A percentile compares a stretch with the other conserved stretches of the same genome.
Evolutionary conservation across 305 asterid genomes (phyloP).

Genomic region (Fraxinus baroniana): DNA sequence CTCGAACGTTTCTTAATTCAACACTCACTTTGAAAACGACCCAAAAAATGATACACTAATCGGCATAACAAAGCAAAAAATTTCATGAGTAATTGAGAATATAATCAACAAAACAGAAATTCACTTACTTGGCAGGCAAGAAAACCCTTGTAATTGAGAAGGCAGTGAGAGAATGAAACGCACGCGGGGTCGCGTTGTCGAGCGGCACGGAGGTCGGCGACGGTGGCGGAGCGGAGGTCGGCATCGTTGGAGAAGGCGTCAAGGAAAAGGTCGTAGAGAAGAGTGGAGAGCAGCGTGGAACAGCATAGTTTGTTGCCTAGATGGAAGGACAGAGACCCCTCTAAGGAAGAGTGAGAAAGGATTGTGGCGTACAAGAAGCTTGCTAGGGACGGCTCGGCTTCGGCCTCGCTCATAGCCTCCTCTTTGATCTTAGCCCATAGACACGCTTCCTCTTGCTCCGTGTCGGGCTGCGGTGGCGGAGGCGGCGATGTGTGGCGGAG

Average conservation of each 20-base stretch:
- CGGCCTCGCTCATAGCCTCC: constrained; percentile 86
- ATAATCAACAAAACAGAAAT: not conserved
- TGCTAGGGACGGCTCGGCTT: constrained; percentile 83
- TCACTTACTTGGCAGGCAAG: constrained; percentile 41
- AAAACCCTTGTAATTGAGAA: constrained; percentile 45
- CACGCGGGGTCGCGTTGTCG: constrained; percentile 46
- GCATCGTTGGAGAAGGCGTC: constrained; percentile 65
- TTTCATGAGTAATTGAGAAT: not conserved
- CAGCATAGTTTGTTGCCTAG: constrained; percentile 88
- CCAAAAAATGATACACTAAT: not conserved
- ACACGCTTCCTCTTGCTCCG: constrained; percentile 61
- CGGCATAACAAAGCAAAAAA: not conserved
- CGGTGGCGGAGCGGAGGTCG: constrained; percentile 72
- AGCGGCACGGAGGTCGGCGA: constrained; percentile 67
- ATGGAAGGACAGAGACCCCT: constrained; percentile 78
- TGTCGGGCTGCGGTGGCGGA: constrained; percentile 37
- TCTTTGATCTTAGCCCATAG: constrained; percentile 69
- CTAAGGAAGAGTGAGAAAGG: constrained; percentile 78
- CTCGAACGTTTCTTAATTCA: not conserved
- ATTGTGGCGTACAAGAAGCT: constrained; percentile 80
- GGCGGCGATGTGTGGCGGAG: constrained; percentile 40
- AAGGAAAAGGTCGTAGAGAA: constrained; percentile 48
- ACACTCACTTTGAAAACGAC: not conserved
- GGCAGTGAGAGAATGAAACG: constrained; percentile 45
- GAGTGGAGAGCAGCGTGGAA: constrained; percentile 65